These are phyloP conservation scores for Acanthochlamys bracteata DNA, from an alignment of 106 monocot species.

Conservation along the genomic window DNA sequence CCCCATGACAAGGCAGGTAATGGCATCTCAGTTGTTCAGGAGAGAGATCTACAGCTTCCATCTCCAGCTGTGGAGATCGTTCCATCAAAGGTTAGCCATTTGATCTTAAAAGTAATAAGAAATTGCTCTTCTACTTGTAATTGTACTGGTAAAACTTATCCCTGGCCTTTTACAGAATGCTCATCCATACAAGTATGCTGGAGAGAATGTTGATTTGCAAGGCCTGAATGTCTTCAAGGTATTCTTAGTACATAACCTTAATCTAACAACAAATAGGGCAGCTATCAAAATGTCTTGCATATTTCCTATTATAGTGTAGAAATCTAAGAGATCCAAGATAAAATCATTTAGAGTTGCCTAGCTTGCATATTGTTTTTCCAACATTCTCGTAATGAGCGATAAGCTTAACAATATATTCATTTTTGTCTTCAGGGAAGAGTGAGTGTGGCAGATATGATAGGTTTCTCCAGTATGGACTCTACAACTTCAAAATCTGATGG, in stretches of 20 bases:
- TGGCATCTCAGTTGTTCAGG: conserved; percentile 38
- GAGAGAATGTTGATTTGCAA: conserved; percentile 83
- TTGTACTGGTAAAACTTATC: not conserved
- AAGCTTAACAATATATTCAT: not conserved
- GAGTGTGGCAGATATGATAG: conserved; percentile 80
- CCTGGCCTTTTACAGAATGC: conserved; percentile 37
- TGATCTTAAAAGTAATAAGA: not conserved
- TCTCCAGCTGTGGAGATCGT: conserved; percentile 74
- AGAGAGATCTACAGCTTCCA: conserved; percentile 52
- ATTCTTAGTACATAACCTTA: no score
- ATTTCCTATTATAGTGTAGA: no score
- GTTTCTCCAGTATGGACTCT: conserved; percentile 49
- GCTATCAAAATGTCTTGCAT: no score
- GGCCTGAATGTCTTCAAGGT: conserved; percentile 83
- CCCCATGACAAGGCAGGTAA: conserved; percentile 34
- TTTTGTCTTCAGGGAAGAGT: conserved; percentile 61
- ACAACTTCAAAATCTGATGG: conserved; percentile 58
- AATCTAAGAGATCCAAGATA: no score
- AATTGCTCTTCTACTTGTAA: not conserved
- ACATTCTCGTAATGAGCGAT: not conserved
- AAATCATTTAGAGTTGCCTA: no score
- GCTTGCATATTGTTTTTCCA: no score
- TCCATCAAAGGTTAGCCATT: conserved; percentile 54
- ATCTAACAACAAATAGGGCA: no score
- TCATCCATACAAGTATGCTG: conserved; percentile 77